Evolutionary conservation across 169 alveolate genomes (phyloP), one percentile per base, ranked within the genome.

Genomic region (Eimeria acervulina): DNA sequence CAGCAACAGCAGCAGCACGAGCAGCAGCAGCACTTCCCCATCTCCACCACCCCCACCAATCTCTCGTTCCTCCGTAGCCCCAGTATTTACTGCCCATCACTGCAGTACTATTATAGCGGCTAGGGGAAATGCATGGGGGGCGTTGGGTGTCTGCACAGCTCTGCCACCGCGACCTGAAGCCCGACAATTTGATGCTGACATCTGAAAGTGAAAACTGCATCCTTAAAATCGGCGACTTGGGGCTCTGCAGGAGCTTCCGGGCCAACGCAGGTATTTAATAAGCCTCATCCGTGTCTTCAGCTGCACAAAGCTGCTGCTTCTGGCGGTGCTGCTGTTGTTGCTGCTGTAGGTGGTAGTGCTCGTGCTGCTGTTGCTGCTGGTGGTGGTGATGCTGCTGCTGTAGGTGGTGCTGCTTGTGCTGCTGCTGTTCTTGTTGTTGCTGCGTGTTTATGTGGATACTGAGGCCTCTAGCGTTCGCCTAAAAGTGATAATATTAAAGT

Each of bases 201-300:
- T 96, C 97, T 31, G 95, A 76, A 40, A 31, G 33, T 19, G 90
- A 76, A 63, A 76, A 61, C 10, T 40, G 81, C 6, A 97, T 97
- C 4, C 97, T 98, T 80, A 98, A 98, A 96, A 98, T 98, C 52
- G 99, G 99, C 12, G 99, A 98, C 94, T 97, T 98, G 96, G 99
- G 99, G 8, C 96, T 98, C 40, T 98, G 99, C 89, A 91, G 99
- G 98, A 98, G 96, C 90, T 97, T 93, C 97, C 98, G 85, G 92
- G 95, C 89, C 72, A 97, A 84, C 17, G 92, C 92, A 6, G 92
- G 92, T 84, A 28, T 74, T 10, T 19, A 0, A 8, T 33, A 0
- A 10, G 87, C 8, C 1, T 76, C 19, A 8, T 1, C 59, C 59
- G 17, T n/a, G n/a, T 1, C 44, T 74, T 7, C 59, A 26, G 66